A percentile compares a stretch with the other conserved stretches of the same genome.
phyloP scores from a whole-genome alignment of 257 asterid species.

The Coffea canephora region DNA sequence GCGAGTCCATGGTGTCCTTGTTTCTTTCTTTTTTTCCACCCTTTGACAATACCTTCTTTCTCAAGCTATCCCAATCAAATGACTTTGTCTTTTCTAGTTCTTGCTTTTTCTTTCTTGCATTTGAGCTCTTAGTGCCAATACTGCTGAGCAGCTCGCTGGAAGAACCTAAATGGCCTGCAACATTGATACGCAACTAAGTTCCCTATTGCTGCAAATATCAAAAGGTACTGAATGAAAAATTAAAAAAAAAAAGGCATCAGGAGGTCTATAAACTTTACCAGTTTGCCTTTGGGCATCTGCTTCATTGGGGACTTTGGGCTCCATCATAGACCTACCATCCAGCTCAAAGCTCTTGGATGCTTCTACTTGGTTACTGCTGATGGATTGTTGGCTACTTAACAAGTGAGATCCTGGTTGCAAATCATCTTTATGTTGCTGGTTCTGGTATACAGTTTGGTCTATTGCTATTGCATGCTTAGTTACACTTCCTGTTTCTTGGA shows the following conservation, averaged over 20 bases:
- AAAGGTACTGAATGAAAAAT: not conserved
- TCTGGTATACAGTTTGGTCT: conserved; percentile 21
- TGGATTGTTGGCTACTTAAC: conserved; percentile 28
- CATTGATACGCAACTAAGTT: conserved; percentile 4
- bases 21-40: conserved; percentile 47
- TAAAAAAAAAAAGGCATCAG: not conserved
- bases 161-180: conserved; percentile 25
- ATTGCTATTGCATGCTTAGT: conserved; percentile 32
- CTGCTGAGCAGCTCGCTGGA: conserved; percentile 24
- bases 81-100: conserved; percentile 48
- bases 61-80: conserved; percentile 77
- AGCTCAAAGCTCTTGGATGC: conserved; percentile 28
- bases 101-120: conserved; percentile 51
- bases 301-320: conserved; percentile 39
- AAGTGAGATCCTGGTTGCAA: conserved; percentile 27
- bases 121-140: conserved; percentile 31
- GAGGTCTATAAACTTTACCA: conserved; percentile 36
- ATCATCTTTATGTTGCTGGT: conserved; percentile 22
- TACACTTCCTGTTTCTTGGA: conserved; percentile 32
- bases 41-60: conserved; percentile 54
- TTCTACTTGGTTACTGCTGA: conserved; percentile 30
- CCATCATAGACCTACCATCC: conserved; percentile 24
- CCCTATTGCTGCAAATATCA: conserved; percentile 7
- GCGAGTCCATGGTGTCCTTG: conserved; percentile 65
- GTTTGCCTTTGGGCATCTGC: conserved; percentile 33